Percentiles rank a stretch among this genome's conserved stretches.
phyloP scores from a whole-genome alignment of 2,329 filamentous ascomycete genomes.

The Beauveria sp. region DNA sequence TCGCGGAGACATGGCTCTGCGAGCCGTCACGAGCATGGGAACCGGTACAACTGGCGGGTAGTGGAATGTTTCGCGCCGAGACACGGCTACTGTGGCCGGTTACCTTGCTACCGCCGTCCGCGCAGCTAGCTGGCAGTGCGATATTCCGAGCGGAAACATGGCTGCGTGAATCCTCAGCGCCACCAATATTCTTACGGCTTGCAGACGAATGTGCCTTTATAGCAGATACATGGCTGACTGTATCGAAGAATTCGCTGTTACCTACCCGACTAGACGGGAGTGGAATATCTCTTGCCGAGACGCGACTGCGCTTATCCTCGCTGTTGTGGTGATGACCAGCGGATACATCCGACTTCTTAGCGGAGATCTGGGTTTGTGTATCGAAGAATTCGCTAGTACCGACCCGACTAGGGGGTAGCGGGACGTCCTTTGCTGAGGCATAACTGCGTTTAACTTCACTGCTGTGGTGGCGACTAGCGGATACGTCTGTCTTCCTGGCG shows the following conservation, averaged over 20 bases:
- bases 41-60: conserved; percentile 1
- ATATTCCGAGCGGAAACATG: conserved; percentile 26
- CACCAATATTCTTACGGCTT: neutral
- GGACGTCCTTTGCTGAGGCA: conserved; percentile 15
- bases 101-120: conserved; percentile 31
- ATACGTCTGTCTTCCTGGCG: neutral
- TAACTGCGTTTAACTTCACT: conserved; percentile 15
- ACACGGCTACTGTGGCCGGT: conserved; percentile 35
- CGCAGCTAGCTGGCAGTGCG: conserved; percentile 33
- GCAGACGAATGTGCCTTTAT: neutral
- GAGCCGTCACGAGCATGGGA: neutral
- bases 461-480: neutral
- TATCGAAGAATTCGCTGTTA: conserved; percentile 5
- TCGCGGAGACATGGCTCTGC: conserved; percentile 19
- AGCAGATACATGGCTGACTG: conserved; percentile 5
- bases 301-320: conserved; percentile 15
- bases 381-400: neutral
- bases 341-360: neutral
- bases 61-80: conserved; percentile 5
- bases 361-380: neutral
- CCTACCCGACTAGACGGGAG: conserved; percentile 1
- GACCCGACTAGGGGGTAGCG: neutral
- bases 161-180: conserved; percentile 11
- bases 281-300: conserved; percentile 16
- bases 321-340: neutral